Conservation (phyloP, 73 alveolate species). For the Strombidium stylifer region DNA sequence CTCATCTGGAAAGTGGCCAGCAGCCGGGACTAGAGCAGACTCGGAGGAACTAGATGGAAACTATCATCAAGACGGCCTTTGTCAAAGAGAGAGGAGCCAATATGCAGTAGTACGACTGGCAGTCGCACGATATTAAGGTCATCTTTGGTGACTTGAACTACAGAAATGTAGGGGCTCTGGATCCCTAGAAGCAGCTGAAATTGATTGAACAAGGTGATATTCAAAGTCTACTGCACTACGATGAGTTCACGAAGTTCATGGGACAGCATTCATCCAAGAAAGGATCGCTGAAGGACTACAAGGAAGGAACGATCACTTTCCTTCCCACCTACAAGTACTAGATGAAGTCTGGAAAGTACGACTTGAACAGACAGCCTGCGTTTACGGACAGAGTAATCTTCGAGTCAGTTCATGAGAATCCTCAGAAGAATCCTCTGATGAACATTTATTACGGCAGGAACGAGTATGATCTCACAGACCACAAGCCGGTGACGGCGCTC, state of each 20-base stretch:
- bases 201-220: conserved; percentile 1
- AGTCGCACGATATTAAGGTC: conserved; percentile 53
- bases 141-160: conserved; percentile 60
- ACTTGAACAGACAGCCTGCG: conserved; percentile 90
- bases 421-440: background rate
- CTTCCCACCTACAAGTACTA: conserved; percentile 96
- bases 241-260: conserved; percentile 63
- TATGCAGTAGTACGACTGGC: conserved; percentile 21
- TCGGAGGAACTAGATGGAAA: conserved; percentile 10
- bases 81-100: conserved; percentile 52
- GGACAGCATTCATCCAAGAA: conserved; percentile 36
- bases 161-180: conserved; percentile 10
- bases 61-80: conserved; percentile 22
- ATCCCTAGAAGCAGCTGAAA: background rate
- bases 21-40: conserved; percentile 44
- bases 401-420: conserved; percentile 11
- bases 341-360: conserved; percentile 83
- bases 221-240: conserved; percentile 60
- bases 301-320: conserved; percentile 81
- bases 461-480: conserved; percentile 84
- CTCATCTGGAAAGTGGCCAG: conserved; percentile 77
- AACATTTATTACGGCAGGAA: conserved; percentile 70
- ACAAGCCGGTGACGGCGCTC: conserved; percentile 82
- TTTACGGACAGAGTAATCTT: conserved; percentile 95
- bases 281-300: conserved; percentile 49